Evolutionary conservation across 768 basidiomycete genomes (phyloP).

Genomic region (Russula emetica): DNA sequence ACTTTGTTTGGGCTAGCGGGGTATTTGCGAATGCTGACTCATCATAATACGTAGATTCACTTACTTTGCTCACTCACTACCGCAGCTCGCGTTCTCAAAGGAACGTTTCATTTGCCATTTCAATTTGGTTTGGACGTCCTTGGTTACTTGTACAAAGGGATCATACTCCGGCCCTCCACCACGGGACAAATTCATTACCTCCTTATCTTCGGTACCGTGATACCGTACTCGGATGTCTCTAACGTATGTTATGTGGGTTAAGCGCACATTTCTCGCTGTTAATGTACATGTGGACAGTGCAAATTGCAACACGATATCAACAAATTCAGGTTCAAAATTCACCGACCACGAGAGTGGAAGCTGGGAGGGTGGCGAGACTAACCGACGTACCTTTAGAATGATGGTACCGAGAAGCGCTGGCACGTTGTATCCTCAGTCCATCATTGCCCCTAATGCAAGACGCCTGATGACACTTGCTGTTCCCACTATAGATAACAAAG

Average conservation of each 20-base stretch:
- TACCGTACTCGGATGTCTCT: not conserved
- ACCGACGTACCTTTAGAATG: not conserved
- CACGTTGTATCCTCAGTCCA: not conserved
- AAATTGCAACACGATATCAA: not conserved
- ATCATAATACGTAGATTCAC: too few species aligned
- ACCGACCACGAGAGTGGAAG: not conserved
- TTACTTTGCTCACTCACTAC: too few species aligned
- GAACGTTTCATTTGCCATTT: not conserved
- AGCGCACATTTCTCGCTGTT: not conserved
- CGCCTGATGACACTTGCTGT: not conserved
- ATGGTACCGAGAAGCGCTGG: not conserved
- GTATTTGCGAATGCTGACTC: not conserved
- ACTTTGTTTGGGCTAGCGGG: too few species aligned
- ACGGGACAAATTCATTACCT: not conserved
- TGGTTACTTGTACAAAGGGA: too few species aligned
- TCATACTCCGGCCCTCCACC: not conserved
- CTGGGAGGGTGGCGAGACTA: not conserved
- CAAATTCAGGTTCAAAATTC: not conserved
- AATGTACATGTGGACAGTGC: not conserved
- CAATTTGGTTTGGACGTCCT: not conserved
- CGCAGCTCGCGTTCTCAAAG: too few species aligned
- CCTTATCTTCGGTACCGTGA: not conserved
- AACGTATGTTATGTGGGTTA: not conserved
- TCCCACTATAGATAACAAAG: not conserved
- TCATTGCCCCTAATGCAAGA: not conserved